Evolutionary conservation across 805 yeast species (phyloP), one percentile per base, ranked within the genome.

Genomic region (Ogataea degrootiae): DNA sequence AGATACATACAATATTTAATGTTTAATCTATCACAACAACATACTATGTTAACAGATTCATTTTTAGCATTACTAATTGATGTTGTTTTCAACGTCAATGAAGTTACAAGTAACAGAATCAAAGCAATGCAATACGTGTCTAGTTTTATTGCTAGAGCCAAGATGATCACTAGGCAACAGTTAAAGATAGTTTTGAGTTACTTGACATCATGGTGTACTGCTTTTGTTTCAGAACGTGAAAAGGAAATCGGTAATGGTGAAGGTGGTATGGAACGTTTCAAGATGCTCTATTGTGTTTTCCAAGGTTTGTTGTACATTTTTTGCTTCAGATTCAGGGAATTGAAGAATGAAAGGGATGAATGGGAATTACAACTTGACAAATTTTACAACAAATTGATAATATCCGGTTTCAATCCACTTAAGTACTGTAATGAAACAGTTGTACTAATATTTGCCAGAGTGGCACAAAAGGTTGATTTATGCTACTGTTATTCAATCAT

Each of bases 371-470:
- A 79, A 42, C 63, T 94, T 40, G 96, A 91, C 59, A 85, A 83
- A 68, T 85, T 94, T 53, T 89, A 91, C 71, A 96, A 86, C 65
- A 76, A 95, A 54, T 78, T 87, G 59, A 81, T 92, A 34, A 77
- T 90, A 35, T 84, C 97, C 11, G 86, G 86, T 61, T 92, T 94
- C 73, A 94, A 92, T 63, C 98, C 98, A 4, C 75, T 92, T 58
- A 88, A 89, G 63, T 92, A 82, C 71, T 89, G 97, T 67, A 92
- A 91, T 61, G 96, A 87, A 59, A 88, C 95, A 15, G 97, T 92
- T 41, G 96, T 91, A 50, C 75, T 83, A 49, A 92, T 91, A 74
- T 92, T 92, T 72, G 97, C 98, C 12, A 84, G 89, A 54, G 80
- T 94, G 38, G 88, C 98, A 3, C 95, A 92, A 57, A 83, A 83